Percentiles rank a stretch among this genome's conserved stretches.
Conservation (phyloP, 495 filamentous ascomycete genomes). For the Apodospora peruviana region DNA sequence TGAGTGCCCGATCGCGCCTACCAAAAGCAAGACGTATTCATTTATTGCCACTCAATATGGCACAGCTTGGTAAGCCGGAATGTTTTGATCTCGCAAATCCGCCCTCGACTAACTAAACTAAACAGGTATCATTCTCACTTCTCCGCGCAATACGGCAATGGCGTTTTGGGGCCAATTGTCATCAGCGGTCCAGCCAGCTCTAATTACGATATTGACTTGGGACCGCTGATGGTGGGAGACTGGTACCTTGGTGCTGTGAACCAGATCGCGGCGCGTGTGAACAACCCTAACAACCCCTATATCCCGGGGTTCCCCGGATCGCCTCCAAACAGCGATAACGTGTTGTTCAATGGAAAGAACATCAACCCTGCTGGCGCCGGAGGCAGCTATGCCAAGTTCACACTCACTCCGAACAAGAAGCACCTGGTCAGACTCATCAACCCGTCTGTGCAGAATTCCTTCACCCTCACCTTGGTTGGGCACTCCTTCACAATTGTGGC, state of each 20-base stretch:
- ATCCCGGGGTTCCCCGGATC: slow-evolving; percentile 28
- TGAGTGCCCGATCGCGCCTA: slow-evolving; percentile 47
- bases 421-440: slow-evolving; percentile 53
- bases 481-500: slow-evolving; percentile 45
- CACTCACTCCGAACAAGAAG: slow-evolving; percentile 33
- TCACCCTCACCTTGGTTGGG: slow-evolving; percentile 44
- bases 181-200: slow-evolving; percentile 50
- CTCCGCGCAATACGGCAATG: slow-evolving; percentile 47
- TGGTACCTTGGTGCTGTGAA: slow-evolving; percentile 33
- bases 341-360: slow-evolving; percentile 37
- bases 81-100: too few species aligned
- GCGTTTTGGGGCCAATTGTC: slow-evolving; percentile 44
- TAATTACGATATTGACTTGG: slow-evolving; percentile 50
- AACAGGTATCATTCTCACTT: slow-evolving; percentile 52
- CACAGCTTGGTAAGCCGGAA: slow-evolving; percentile 19
- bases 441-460: slow-evolving; percentile 40
- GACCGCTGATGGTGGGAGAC: slow-evolving; percentile 37
- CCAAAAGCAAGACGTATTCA: slow-evolving; percentile 35
- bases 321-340: slow-evolving; percentile 23
- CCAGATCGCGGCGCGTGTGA: slow-evolving; percentile 12
- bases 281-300: slow-evolving; percentile 20
- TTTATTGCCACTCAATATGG: slow-evolving; percentile 49
- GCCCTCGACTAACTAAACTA: background rate
- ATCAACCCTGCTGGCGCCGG: slow-evolving; percentile 27
- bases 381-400: slow-evolving; percentile 22